Conservation (phyloP, 1,284 basidiomycete genomes). For the Rhodotorula sp. region DNA sequence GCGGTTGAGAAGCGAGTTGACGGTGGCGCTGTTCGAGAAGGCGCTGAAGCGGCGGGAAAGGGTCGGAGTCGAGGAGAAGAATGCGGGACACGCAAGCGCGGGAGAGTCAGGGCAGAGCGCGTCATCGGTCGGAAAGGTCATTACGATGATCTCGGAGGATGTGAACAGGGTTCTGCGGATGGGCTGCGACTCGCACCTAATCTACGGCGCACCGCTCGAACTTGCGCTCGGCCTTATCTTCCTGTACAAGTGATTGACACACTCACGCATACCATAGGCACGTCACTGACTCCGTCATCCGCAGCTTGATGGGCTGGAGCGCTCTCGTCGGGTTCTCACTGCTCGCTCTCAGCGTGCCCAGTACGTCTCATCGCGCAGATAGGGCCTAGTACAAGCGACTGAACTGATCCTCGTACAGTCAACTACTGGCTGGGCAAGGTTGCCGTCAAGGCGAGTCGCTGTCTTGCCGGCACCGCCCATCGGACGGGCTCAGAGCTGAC, state of each 20-base stretch:
- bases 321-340: constrained; percentile 79
- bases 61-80: constrained; percentile 1
- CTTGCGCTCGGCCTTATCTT: constrained; percentile 70
- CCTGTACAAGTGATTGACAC: constrained; percentile 65
- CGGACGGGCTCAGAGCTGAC: no score
- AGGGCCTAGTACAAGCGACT: not conserved
- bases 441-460: not conserved
- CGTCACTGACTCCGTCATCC: constrained; percentile 7
- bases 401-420: not conserved
- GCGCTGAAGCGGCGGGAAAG: constrained; percentile 45
- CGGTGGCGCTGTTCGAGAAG: constrained; percentile 46
- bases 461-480: no score
- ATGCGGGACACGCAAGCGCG: not conserved
- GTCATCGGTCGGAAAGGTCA: constrained; percentile 42
- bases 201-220: constrained; percentile 65
- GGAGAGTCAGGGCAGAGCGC: constrained; percentile 26
- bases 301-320: constrained; percentile 73
- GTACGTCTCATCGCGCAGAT: not conserved
- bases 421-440: constrained; percentile 25
- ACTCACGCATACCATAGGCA: not conserved
- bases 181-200: constrained; percentile 41
- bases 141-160: constrained; percentile 46
- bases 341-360: constrained; percentile 54
- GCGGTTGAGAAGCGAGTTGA: constrained; percentile 44
- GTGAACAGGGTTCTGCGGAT: constrained; percentile 46